These are phyloP conservation scores for Apophysomyces ossiformis DNA, from an alignment of 371 early-diverging fungal genomes.

Conservation along the genomic window DNA sequence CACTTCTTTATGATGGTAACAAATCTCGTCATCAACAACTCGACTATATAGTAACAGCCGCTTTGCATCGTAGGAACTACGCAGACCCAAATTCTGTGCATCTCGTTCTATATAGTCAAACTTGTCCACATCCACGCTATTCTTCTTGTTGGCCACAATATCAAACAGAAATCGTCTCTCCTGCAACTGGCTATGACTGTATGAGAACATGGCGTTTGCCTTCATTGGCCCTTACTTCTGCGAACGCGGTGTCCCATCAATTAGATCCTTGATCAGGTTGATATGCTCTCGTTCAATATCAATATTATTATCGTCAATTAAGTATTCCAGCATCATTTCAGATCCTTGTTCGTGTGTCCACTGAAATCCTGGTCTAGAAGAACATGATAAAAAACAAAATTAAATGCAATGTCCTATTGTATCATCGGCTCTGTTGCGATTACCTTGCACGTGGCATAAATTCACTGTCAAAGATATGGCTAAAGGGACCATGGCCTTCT, in stretches of 20 bases:
- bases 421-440: background rate
- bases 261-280: slow-evolving; percentile 85
- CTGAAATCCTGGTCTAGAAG: slow-evolving; percentile 55
- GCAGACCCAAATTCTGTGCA: slow-evolving; percentile 85
- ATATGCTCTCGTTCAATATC: slow-evolving; percentile 72
- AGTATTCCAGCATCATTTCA: slow-evolving; percentile 86
- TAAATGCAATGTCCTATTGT: too few relatives aligned
- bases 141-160: slow-evolving; percentile 95
- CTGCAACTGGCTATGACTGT: slow-evolving; percentile 26
- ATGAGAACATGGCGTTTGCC: background rate
- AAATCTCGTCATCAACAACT: slow-evolving; percentile 89
- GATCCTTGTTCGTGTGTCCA: slow-evolving; percentile 95
- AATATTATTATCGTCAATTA: slow-evolving; percentile 82
- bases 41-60: slow-evolving; percentile 82
- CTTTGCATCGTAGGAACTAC: slow-evolving; percentile 78
- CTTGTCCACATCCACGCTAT: slow-evolving; percentile 96
- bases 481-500: slow-evolving; percentile 91
- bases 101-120: slow-evolving; percentile 96
- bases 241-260: slow-evolving; percentile 70
- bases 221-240: slow-evolving; percentile 27
- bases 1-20: slow-evolving; percentile 83
- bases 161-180: slow-evolving; percentile 85
- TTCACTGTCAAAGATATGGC: slow-evolving; percentile 91
- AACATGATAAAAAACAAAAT: too few relatives aligned
- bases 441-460: slow-evolving; percentile 76